A percentile compares a stretch with the other conserved stretches of the same genome.
Evolutionary conservation across 345 rosid species (phyloP).

Genomic region (Ricinus communis): DNA sequence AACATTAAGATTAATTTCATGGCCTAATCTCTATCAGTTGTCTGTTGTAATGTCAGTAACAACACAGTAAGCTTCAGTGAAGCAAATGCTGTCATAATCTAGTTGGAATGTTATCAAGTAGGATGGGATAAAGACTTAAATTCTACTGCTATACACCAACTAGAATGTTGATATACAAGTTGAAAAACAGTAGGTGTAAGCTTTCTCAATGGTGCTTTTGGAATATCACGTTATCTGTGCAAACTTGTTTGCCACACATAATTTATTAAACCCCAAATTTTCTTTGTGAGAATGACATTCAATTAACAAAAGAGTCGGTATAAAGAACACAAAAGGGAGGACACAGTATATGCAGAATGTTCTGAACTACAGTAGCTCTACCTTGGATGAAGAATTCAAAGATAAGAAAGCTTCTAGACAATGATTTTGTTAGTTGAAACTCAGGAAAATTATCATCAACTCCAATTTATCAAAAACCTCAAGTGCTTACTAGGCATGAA

Average conservation of each 20-base stretch:
- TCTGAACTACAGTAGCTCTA: not conserved
- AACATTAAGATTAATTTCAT: conserved; percentile 5
- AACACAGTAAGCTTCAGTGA: not conserved
- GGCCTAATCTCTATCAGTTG: not conserved
- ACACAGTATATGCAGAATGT: not conserved
- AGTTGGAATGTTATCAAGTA: not conserved
- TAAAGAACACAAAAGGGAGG: not conserved
- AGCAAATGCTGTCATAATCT: not conserved
- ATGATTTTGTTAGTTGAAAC: not conserved
- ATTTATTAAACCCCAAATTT: too few relatives aligned
- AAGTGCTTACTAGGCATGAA: not conserved
- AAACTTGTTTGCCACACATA: too few relatives aligned
- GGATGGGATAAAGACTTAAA: not conserved
- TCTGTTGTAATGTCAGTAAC: not conserved
- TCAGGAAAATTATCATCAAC: not conserved
- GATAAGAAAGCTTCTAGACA: not conserved
- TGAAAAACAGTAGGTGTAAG: not conserved
- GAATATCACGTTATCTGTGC: too few relatives aligned
- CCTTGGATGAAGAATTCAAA: not conserved
- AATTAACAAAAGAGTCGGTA: not conserved
- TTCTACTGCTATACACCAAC: not conserved
- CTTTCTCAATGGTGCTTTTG: too few relatives aligned
- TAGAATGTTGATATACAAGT: not conserved
- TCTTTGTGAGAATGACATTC: not conserved
- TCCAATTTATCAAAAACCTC: not conserved